Evolutionary conservation across 495 filamentous ascomycete genomes (phyloP), one percentile per base, ranked within the genome.

Genomic region (Trichocladium uniseriatum): DNA sequence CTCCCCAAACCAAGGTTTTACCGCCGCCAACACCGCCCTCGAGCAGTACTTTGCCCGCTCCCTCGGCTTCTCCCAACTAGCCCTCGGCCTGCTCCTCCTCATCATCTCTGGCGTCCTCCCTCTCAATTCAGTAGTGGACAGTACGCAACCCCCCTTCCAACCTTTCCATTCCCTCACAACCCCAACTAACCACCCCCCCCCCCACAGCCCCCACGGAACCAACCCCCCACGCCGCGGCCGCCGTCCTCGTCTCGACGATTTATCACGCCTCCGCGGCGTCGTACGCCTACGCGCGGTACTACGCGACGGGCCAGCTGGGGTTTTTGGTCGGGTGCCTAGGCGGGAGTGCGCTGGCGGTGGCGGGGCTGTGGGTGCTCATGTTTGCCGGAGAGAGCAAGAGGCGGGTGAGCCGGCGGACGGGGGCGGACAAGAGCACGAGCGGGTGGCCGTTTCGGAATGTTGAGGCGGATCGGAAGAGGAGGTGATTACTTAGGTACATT

Each of bases 401-500:
- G 2, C 68, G 71, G 44, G 82, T 89, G 42, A 83, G 76, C 58
- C 70, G 76, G 51, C 78, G 76, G 63, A 91, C 84, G 0, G 86
- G 86, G 0, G 84, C 79, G 5, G 88, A 92, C 61, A 86, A 87
- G 70, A 74, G 84, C 59, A 87, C 79, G 13, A 79, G 82, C 49
- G 83, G 84, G 21, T 94, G 82, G 59, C 89, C 88, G n/a, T 94
- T 90, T 58, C 78, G 74, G 58, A 94, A 91, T n/a, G 22, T 27
- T 1, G 58, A 55, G 49, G 56, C 63, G 3, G 59, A 64, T 20
- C 48, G 40, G 44, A 60, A 42, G 43, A 54, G 20, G 16, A 19
- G 50, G 41, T 53, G 32, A 28, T 20, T 28, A 13, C 22, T 21
- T n/a, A 4, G 24, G 4, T 27, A 8, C 24, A 8, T 27, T 3